Evolutionary conservation across 495 filamentous ascomycete species (phyloP).

Genomic region (Trichodelitschia bisporula): DNA sequence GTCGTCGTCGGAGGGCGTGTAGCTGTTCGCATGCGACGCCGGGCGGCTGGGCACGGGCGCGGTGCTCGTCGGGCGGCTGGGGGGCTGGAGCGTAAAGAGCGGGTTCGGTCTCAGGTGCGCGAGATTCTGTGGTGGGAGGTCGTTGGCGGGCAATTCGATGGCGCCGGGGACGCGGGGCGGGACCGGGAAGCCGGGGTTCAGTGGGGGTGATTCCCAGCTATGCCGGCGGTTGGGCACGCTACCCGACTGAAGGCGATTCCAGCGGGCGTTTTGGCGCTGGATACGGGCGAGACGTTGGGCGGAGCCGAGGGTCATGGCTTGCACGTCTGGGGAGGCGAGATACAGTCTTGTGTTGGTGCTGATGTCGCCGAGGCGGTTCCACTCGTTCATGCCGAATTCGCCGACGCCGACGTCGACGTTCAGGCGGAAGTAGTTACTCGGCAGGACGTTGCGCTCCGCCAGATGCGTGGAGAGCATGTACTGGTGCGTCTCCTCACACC

Average conservation of each 20-base stretch:
- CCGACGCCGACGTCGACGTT: conserved; percentile 95
- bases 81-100: conserved; percentile 5
- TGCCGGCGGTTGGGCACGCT: conserved; percentile 7
- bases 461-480: conserved; percentile 57
- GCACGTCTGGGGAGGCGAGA: conserved; percentile 44
- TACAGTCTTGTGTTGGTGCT: conserved; percentile 75
- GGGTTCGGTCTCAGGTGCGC: conserved; percentile 6
- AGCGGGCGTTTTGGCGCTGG: conserved; percentile 33
- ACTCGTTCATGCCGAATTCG: conserved; percentile 97
- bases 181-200: conserved; percentile 2
- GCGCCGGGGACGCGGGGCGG: conserved; percentile 18
- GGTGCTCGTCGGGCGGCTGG: conserved; percentile 13
- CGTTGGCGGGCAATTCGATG: conserved; percentile 40
- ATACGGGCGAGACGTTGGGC: conserved; percentile 72
- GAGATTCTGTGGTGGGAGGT: conserved; percentile 16
- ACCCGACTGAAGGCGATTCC: conserved; percentile 11
- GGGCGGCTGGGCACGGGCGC: conserved; percentile 15
- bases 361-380: conserved; percentile 80
- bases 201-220: conserved; percentile 1
- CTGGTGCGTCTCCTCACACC: conserved; percentile 77
- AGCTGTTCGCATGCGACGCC: too few species aligned
- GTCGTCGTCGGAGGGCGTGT: background rate
- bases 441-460: conserved; percentile 49
- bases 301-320: conserved; percentile 43
- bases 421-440: conserved; percentile 87